Base-by-base conservation (phyloP, 352 stramenopile genomes). In the Plasmopara viticola region DNA sequence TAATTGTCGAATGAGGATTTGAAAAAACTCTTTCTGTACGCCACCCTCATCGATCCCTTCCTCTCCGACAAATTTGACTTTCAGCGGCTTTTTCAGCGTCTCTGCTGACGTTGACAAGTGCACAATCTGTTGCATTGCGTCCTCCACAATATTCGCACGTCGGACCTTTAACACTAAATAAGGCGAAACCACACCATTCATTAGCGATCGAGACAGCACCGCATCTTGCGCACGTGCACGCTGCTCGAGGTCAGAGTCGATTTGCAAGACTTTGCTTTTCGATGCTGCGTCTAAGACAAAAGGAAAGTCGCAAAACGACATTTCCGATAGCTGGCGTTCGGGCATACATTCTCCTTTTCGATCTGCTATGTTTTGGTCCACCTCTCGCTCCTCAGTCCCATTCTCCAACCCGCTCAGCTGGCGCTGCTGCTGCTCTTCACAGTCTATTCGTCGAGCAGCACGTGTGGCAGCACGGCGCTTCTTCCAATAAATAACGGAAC, bases 1-100 rank as follows among this genome's bases (percentile, higher is more conserved):
- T 34, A 91, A 51, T 46, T 86, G 66, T 31, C 82, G 64, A 60
- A 89, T 76, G 6, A 91, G 64, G 39, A 90, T 88, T 64, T 91
- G 81, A 38, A 91, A 91, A 49, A 87, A 91, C 41, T 91, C 81
- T 45, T 91, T 91, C 33, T 81, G 73, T 12, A 91, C 81, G 7
- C 81, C 81, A 31, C 81, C 81, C 63, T 91, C 81, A 46, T 91
- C 81, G 12, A 91, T 70, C 9, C 81, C 81, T 69, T 91, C 81
- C 62, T 91, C 81, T 1, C 74, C 81, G 20, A 90, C 69, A 66
- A 91, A 91, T 53, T 91, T 89, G 20, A 91, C 76, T 41, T 91
- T 91, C 0, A 91, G 61, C 2, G 81, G 78, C 47, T 89, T 91
- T 53, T 91, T 91, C 28, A 91, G 43, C 12, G 74, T 70, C 15